Conservation (phyloP, 352 stramenopile species). For the Phytopythium sindhum region DNA sequence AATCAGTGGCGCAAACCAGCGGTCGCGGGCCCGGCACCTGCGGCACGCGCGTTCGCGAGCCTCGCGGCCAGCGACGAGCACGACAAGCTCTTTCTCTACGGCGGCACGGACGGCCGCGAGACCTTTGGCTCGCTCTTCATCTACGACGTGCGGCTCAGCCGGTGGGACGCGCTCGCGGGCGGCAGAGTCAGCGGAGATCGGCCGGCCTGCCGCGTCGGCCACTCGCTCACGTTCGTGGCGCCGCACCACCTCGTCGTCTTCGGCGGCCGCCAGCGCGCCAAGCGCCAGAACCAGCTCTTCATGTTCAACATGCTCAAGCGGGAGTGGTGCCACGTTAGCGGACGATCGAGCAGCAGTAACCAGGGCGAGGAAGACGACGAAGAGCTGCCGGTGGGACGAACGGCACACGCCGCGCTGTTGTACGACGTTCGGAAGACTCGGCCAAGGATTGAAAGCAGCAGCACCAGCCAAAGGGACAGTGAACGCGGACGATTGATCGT, state of each 20-base stretch:
- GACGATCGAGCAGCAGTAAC: not conserved
- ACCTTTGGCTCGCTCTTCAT: conserved; percentile 60
- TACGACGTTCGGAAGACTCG: conserved; percentile 12
- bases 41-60: conserved; percentile 44
- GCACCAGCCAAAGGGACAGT: not conserved
- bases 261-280: conserved; percentile 39
- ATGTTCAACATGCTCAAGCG: conserved; percentile 39
- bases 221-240: conserved; percentile 48
- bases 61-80: conserved; percentile 39
- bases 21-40: conserved; percentile 27
- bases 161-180: conserved; percentile 51
- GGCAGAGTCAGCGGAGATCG: conserved; percentile 27
- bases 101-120: conserved; percentile 47
- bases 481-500: conserved; percentile 25
- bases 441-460: not conserved
- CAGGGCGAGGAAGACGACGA: not conserved
- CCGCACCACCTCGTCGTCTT: conserved; percentile 59
- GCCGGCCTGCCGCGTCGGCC: conserved; percentile 52
- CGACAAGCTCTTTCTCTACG: conserved; percentile 66
- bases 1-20: conserved; percentile 52
- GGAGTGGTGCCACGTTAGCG: conserved; percentile 27
- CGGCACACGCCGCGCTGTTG: conserved; percentile 42
- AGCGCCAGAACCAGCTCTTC: conserved; percentile 53
- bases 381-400: conserved; percentile 24
- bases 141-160: conserved; percentile 42